Evolutionary conservation across 306 rosid genomes (phyloP).

Genomic region (Corylus heterophylla): DNA sequence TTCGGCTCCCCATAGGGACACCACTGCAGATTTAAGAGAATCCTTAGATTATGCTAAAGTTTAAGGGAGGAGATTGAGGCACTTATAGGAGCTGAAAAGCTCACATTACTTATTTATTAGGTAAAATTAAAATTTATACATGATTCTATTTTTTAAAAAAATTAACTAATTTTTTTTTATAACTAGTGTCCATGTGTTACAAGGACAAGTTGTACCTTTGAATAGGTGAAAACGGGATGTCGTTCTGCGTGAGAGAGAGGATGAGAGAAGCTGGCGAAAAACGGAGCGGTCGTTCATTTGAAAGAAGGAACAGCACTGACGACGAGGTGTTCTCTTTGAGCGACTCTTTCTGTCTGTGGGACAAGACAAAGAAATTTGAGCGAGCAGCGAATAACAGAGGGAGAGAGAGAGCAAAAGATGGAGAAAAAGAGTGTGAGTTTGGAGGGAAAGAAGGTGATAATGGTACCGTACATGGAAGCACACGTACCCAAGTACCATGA

Average conservation of each 20-base stretch:
- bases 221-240: not conserved
- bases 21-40: no score
- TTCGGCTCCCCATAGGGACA: no score
- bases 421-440: conserved; percentile 53
- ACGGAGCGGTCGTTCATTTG: not conserved
- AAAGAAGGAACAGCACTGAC: not conserved
- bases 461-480: conserved; percentile 79
- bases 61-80: no score
- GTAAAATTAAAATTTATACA: no score
- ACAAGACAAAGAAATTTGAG: not conserved
- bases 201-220: not conserved
- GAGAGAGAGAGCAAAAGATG: conserved; percentile 21
- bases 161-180: no score
- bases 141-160: no score
- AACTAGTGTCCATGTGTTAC: no score
- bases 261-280: no score
- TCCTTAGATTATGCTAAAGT: no score
- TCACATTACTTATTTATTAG: no score
- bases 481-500: conserved; percentile 81
- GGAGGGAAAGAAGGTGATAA: conserved; percentile 65
- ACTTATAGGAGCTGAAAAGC: no score
- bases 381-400: not conserved
- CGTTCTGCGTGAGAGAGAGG: not conserved
- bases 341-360: no score
- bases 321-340: not conserved